These are phyloP conservation scores for Candolleomyces aberdarensis DNA, from an alignment of 768 basidiomycete species.

Conservation along the genomic window DNA sequence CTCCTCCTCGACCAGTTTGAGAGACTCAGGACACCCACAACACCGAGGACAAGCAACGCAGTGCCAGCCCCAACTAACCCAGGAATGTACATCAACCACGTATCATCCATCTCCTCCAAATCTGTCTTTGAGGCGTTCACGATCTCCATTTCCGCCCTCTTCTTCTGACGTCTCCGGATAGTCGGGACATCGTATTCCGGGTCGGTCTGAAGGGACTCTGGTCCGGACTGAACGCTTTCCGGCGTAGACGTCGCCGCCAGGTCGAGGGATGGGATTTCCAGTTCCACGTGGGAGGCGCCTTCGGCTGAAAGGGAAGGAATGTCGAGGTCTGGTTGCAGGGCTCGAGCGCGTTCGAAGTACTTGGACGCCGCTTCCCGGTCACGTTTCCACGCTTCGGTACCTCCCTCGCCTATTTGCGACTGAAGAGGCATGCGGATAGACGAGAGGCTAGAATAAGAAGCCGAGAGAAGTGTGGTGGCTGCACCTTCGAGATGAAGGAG, in stretches of 20 bases:
- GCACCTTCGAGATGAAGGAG: slow-evolving; percentile 80
- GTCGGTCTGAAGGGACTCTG: slow-evolving; percentile 30
- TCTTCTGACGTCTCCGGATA: slow-evolving; percentile 49
- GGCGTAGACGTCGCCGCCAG: slow-evolving; percentile 32
- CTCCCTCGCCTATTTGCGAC: slow-evolving; percentile 49
- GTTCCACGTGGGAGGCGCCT: slow-evolving; percentile 24
- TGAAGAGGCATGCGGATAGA: slow-evolving; percentile 67
- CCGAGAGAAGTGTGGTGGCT: slow-evolving; percentile 65
- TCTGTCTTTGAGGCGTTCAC: slow-evolving; percentile 40
- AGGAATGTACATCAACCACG: slow-evolving; percentile 81
- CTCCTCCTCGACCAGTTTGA: slow-evolving; percentile 66
- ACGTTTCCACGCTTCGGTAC: slow-evolving; percentile 69
- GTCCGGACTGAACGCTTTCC: slow-evolving; percentile 31
- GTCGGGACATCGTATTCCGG: slow-evolving; percentile 35
- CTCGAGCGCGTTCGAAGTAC: slow-evolving; percentile 70
- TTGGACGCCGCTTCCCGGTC: slow-evolving; percentile 69
- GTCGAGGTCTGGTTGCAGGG: slow-evolving; percentile 59
- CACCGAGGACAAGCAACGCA: slow-evolving; percentile 72
- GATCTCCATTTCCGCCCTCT: slow-evolving; percentile 56
- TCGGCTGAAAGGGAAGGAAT: slow-evolving; percentile 64
- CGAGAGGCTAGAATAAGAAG: slow-evolving; percentile 74
- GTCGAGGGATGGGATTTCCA: slow-evolving; percentile 72
- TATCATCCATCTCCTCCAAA: slow-evolving; percentile 59
- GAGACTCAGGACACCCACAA: slow-evolving; percentile 75
- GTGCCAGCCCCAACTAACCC: slow-evolving; percentile 83